Conservation (phyloP, 2,329 filamentous ascomycete genomes). For the Fusarium caatingaense region DNA sequence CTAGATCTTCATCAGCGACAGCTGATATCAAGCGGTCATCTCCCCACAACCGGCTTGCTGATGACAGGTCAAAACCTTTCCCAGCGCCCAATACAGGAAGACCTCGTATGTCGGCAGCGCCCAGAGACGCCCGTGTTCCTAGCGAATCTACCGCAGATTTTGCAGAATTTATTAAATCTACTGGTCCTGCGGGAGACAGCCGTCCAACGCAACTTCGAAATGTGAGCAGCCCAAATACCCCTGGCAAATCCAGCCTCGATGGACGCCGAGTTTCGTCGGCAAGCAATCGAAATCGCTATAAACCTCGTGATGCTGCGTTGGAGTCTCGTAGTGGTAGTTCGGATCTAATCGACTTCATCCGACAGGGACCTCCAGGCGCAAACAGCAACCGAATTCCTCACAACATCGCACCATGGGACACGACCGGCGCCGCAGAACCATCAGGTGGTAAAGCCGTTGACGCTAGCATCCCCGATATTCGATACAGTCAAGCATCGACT, state of each 20-base stretch:
- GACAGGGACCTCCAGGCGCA: conserved; percentile 78
- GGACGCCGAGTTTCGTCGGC: conserved; percentile 53
- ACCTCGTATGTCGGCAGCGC: conserved; percentile 49
- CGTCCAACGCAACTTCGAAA: conserved; percentile 52
- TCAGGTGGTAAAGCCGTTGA: conserved; percentile 61
- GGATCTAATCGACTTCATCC: conserved; percentile 95
- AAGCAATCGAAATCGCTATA: conserved; percentile 65
- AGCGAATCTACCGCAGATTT: conserved; percentile 83
- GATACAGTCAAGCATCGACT: conserved; percentile 67
- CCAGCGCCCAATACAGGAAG: conserved; percentile 38
- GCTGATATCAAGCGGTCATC: conserved; percentile 51
- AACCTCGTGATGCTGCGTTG: conserved; percentile 77
- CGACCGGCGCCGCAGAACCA: conserved; percentile 87
- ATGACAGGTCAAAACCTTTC: conserved; percentile 41
- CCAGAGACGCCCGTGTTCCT: conserved; percentile 79
- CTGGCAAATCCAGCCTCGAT: conserved; percentile 54
- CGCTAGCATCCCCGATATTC: conserved; percentile 66
- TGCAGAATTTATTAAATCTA: conserved; percentile 89
- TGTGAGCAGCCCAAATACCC: conserved; percentile 46
- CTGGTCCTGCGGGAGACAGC: conserved; percentile 72
- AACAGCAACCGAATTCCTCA: conserved; percentile 77
- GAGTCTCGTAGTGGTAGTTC: conserved; percentile 75
- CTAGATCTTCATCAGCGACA: conserved; percentile 62
- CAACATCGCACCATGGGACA: conserved; percentile 84
- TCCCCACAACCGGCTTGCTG: conserved; percentile 26